Conservation (phyloP, 2,329 filamentous ascomycete genomes). For the Fusarium tupiense region DNA sequence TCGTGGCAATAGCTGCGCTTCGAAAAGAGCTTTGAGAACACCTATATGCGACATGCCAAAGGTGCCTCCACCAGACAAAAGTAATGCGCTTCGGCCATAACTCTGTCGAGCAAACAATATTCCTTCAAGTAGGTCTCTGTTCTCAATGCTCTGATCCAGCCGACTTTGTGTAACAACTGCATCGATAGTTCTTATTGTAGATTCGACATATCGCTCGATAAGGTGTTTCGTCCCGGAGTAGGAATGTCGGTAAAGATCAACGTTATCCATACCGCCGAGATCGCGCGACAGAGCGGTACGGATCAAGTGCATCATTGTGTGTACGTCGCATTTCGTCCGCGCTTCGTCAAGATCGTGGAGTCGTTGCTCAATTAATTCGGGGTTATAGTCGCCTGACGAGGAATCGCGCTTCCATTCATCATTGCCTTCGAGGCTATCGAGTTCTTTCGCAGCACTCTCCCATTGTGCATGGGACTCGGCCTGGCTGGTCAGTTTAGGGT, state of each 20-base stretch:
- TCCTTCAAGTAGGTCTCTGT: slow-evolving; percentile 70
- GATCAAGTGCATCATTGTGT: slow-evolving; percentile 81
- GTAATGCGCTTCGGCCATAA: slow-evolving; percentile 84
- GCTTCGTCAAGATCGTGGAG: slow-evolving; percentile 79
- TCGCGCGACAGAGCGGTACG: slow-evolving; percentile 83
- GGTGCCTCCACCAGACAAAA: slow-evolving; percentile 86
- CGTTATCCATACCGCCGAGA: slow-evolving; percentile 86
- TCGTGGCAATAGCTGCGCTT: slow-evolving; percentile 78
- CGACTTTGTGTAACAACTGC: slow-evolving; percentile 72
- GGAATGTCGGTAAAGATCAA: slow-evolving; percentile 83
- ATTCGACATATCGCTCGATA: slow-evolving; percentile 88
- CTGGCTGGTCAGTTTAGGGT: slow-evolving; percentile 51
- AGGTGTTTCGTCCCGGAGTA: slow-evolving; percentile 87
- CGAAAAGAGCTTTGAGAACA: slow-evolving; percentile 82
- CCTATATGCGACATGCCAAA: slow-evolving; percentile 95
- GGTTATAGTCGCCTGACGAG: slow-evolving; percentile 73
- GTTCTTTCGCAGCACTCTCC: slow-evolving; percentile 77
- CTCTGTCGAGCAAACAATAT: slow-evolving; percentile 79
- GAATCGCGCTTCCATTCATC: slow-evolving; percentile 81
- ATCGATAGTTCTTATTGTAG: slow-evolving; percentile 78
- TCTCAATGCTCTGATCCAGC: slow-evolving; percentile 64
- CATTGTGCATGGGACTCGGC: slow-evolving; percentile 77
- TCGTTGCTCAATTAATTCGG: slow-evolving; percentile 73
- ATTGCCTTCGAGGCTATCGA: slow-evolving; percentile 83
- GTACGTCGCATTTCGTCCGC: slow-evolving; percentile 74